Percentiles rank a stretch among this genome's conserved stretches.
phyloP scores from a whole-genome alignment of 371 early-diverging fungal genomes.

The Rhizopus sp. region DNA sequence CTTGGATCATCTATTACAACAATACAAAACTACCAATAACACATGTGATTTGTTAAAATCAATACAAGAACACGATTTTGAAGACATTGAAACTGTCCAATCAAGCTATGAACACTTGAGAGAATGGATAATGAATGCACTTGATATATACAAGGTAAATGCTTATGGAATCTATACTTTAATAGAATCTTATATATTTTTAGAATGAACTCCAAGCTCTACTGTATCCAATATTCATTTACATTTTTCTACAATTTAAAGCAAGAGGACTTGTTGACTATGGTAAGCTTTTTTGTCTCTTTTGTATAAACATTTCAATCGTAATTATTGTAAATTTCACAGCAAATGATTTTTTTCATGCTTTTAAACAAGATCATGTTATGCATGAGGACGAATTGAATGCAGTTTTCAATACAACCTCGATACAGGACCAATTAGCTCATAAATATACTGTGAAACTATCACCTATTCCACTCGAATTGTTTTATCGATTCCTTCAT shows the following conservation, averaged over 20 bases:
- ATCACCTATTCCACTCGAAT: constrained; percentile 90
- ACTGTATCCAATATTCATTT: constrained; percentile 94
- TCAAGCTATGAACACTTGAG: constrained; percentile 78
- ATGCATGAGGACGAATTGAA: constrained; percentile 72
- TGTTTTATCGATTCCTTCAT: constrained; percentile 92
- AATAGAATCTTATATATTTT: not conserved
- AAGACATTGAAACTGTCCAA: constrained; percentile 81
- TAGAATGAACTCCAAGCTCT: constrained; percentile 86
- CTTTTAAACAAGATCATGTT: constrained; percentile 74
- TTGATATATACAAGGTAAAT: constrained; percentile 88
- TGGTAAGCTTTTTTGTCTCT: constrained; percentile 48
- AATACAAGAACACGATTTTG: constrained; percentile 60
- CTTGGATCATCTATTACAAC: constrained; percentile 31
- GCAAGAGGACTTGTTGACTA: constrained; percentile 58
- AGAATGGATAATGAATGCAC: constrained; percentile 93
- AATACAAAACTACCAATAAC: constrained; percentile 15
- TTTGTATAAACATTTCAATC: not conserved
- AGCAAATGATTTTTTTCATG: constrained; percentile 72
- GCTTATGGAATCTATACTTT: not conserved
- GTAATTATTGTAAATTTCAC: constrained; percentile 1
- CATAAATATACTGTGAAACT: constrained; percentile 92
- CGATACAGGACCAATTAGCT: constrained; percentile 77
- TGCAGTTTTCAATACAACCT: constrained; percentile 66
- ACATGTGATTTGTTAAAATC: constrained; percentile 55
- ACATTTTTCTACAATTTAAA: constrained; percentile 92